Conservation (phyloP, 1,284 basidiomycete species). For the Amylostereum chailletii region DNA sequence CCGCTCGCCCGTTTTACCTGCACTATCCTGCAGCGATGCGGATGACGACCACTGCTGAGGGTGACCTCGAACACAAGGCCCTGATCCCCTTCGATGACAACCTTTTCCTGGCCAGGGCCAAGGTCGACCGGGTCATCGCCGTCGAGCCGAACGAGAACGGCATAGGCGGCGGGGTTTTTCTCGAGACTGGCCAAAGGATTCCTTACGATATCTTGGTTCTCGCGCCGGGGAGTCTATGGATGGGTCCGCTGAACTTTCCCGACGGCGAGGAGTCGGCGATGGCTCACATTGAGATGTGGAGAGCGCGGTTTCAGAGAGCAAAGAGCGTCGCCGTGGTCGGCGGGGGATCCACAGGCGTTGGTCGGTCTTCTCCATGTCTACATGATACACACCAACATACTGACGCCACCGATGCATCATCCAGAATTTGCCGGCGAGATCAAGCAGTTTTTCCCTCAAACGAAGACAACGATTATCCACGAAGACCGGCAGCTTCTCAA, state of each 20-base stretch:
- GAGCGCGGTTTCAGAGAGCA: conserved; percentile 36
- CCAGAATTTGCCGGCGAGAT: conserved; percentile 10
- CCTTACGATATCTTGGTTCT: conserved; percentile 46
- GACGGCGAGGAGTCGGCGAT: conserved; percentile 28
- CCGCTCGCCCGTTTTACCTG: conserved; percentile 22
- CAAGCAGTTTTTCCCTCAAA: conserved; percentile 28
- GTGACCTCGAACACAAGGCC: conserved; percentile 23
- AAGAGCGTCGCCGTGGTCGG: conserved; percentile 48
- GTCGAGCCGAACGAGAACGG: conserved; percentile 30
- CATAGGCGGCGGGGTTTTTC: conserved; percentile 33
- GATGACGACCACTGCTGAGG: conserved; percentile 23
- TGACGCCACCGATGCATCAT: too few relatives aligned
- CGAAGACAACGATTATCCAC: conserved; percentile 60
- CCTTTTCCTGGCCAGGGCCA: conserved; percentile 34
- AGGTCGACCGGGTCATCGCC: conserved; percentile 33
- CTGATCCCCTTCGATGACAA: conserved; percentile 38
- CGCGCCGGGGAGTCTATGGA: conserved; percentile 49
- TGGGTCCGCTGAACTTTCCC: conserved; percentile 39
- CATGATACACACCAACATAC: too few relatives aligned
- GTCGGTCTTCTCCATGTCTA: conserved; percentile 23
- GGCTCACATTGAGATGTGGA: conserved; percentile 32
- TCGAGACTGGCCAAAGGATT: conserved; percentile 40
- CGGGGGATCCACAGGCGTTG: conserved; percentile 55
- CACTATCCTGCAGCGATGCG: conserved; percentile 25
- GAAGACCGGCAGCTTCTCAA: conserved; percentile 44